These are phyloP conservation scores for Paramecium sexaurelia DNA, from an alignment of 73 alveolate species.

Conservation along the genomic window DNA sequence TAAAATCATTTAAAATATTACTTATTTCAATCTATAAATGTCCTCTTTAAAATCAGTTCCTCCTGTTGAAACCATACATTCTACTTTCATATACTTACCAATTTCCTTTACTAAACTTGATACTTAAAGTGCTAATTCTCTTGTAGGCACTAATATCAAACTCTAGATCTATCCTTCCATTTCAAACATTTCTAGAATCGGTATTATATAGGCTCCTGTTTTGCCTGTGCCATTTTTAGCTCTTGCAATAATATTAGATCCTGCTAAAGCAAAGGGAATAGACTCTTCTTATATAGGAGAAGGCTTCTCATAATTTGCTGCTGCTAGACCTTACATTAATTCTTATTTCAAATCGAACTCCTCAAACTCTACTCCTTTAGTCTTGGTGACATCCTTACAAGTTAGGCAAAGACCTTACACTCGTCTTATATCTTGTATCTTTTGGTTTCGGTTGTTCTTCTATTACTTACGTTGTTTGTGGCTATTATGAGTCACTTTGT, in stretches of 20 bases:
- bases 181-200: conserved; percentile 85
- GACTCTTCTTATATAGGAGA: conserved; percentile 86
- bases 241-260: conserved; percentile 89
- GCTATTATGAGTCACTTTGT: conserved; percentile 1
- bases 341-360: conserved; percentile 80
- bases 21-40: conserved; percentile 84
- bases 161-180: conserved; percentile 79
- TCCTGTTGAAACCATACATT: conserved; percentile 98
- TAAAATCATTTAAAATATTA: neutral
- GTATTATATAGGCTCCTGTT: conserved; percentile 94
- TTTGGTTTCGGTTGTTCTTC: neutral
- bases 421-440: conserved; percentile 30
- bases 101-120: conserved; percentile 87
- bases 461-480: neutral
- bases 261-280: conserved; percentile 78
- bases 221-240: conserved; percentile 99
- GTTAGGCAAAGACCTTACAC: conserved; percentile 21
- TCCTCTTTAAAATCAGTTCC: conserved; percentile 98
- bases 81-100: conserved; percentile 88
- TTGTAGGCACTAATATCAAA: conserved; percentile 92
- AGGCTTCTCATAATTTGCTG: conserved; percentile 78
- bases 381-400: conserved; percentile 79
- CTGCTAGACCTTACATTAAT: conserved; percentile 76
- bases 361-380: conserved; percentile 91
- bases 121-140: conserved; percentile 97